Evolutionary conservation across 331 rosid genomes (phyloP).

Genomic region (Erythrophleum ivorense): DNA sequence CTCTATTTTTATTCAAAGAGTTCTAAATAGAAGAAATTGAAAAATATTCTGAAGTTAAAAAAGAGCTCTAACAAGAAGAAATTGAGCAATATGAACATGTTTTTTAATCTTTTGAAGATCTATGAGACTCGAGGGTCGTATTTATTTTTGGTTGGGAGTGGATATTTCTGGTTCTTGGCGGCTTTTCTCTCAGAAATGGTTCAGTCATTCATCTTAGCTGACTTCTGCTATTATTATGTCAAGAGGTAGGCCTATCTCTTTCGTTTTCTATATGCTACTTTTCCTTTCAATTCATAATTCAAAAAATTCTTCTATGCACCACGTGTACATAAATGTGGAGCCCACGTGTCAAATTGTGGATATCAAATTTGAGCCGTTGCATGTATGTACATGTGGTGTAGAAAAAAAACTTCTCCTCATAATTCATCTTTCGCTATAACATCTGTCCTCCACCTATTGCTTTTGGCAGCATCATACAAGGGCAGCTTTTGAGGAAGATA

Average conservation of each 20-base stretch:
- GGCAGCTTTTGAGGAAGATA: constrained; percentile 74
- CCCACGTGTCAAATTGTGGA: too few relatives aligned
- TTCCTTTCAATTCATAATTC: too few relatives aligned
- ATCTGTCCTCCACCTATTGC: neutral
- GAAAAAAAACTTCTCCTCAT: neutral
- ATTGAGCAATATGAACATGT: neutral
- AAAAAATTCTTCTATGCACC: too few relatives aligned
- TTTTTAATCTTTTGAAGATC: constrained; percentile 46
- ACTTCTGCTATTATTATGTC: constrained; percentile 82
- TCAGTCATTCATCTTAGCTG: constrained; percentile 79
- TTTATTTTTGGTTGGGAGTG: constrained; percentile 47
- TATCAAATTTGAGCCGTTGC: too few relatives aligned
- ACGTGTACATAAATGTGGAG: too few relatives aligned
- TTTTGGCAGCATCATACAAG: constrained; percentile 63
- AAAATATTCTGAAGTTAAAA: neutral
- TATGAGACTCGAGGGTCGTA: constrained; percentile 60
- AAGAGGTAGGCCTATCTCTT: constrained; percentile 53
- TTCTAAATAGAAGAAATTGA: neutral
- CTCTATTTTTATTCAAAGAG: neutral
- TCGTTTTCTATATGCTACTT: neutral
- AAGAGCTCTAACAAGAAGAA: neutral
- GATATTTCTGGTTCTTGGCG: constrained; percentile 63
- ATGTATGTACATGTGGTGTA: too few relatives aligned
- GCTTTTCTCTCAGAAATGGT: constrained; percentile 65
- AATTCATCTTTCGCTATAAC: neutral